Base-by-base conservation (phyloP, 768 basidiomycete species). In the Boletellus emodensis region DNA sequence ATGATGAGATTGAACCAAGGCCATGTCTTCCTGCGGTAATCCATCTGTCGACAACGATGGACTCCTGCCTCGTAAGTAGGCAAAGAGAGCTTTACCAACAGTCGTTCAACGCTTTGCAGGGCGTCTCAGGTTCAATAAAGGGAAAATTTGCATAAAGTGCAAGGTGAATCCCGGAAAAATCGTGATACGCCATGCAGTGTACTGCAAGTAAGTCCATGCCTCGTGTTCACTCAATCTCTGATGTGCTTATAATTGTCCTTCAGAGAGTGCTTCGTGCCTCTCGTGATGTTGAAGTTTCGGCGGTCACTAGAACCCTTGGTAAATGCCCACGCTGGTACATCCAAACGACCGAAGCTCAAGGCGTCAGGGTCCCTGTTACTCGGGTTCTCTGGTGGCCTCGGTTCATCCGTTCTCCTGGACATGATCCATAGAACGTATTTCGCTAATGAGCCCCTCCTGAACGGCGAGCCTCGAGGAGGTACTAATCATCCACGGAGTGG, bases 361-460 rank as follows among this genome's bases (percentile, higher is more conserved):
- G 86, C 89, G 2, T 70, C 78, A 9, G 88, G 87, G 43, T 82
- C 84, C 51, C 70, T 92, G 5, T 68, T 84, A 9, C 63, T 92
- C 15, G 89, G 77, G 1, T 80, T 84, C 51, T 90, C 89, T n/a
- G 90, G 90, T 8, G 89, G 90, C 3, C 72, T 89, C 1, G 84
- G 86, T 4, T 89, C 90, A 0, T 81, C 84, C 0, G 75, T 88
- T 2, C 72, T 91, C 11, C 72, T 90, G 14, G 84, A 91, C 62
- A 70, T 90, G 18, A 73, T 90, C 2, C 71, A 80, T 24, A 73
- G 74, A 57, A 77, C 74, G 17, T 88, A 87, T 62, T 79, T 85
- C 48, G 58, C 72, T 12, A 49, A 45, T 6, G 37, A 50, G 13
- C 58, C 67, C 3, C 59, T 58, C 6, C 56, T 51, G 14, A 64